These are phyloP conservation scores for Phialophora tarda DNA, from an alignment of 2,329 filamentous ascomycete genomes.

Conservation along the genomic window DNA sequence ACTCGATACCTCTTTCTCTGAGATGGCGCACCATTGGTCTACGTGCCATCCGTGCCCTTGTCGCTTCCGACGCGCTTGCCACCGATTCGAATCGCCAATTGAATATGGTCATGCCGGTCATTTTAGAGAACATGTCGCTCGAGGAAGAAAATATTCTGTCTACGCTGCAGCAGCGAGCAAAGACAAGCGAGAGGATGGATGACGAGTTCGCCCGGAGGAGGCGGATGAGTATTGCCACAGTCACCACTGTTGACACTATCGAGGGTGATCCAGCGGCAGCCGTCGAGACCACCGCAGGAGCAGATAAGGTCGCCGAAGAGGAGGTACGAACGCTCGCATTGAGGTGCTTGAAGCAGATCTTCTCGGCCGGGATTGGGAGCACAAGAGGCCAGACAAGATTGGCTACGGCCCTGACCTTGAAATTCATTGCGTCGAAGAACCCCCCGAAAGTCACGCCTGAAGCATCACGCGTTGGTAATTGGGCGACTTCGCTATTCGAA, in stretches of 20 bases:
- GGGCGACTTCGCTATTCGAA: slow-evolving; percentile 82
- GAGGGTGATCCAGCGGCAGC: slow-evolving; percentile 70
- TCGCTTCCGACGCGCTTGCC: slow-evolving; percentile 77
- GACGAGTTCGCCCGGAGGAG: slow-evolving; percentile 67
- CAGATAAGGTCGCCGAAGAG: slow-evolving; percentile 87
- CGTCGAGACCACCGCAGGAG: slow-evolving; percentile 79
- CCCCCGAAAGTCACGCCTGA: slow-evolving; percentile 55
- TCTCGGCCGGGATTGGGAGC: slow-evolving; percentile 66
- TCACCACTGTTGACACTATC: slow-evolving; percentile 72
- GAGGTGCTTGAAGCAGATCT: slow-evolving; percentile 85
- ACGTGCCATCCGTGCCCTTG: slow-evolving; percentile 79
- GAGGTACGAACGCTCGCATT: slow-evolving; percentile 83
- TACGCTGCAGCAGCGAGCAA: slow-evolving; percentile 69
- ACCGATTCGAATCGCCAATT: slow-evolving; percentile 78
- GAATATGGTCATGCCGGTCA: slow-evolving; percentile 77
- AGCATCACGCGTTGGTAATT: slow-evolving; percentile 63
- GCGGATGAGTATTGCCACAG: slow-evolving; percentile 79
- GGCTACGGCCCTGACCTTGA: slow-evolving; percentile 74
- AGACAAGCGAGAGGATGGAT: slow-evolving; percentile 71
- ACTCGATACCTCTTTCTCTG: slow-evolving; percentile 70
- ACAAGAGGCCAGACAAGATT: slow-evolving; percentile 80
- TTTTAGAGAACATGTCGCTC: slow-evolving; percentile 85
- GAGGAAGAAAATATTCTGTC: slow-evolving; percentile 73
- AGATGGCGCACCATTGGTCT: slow-evolving; percentile 77
- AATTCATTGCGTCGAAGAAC: slow-evolving; percentile 68